Evolutionary conservation across 345 rosid genomes (phyloP).

Genomic region (Carallia brachiata): DNA sequence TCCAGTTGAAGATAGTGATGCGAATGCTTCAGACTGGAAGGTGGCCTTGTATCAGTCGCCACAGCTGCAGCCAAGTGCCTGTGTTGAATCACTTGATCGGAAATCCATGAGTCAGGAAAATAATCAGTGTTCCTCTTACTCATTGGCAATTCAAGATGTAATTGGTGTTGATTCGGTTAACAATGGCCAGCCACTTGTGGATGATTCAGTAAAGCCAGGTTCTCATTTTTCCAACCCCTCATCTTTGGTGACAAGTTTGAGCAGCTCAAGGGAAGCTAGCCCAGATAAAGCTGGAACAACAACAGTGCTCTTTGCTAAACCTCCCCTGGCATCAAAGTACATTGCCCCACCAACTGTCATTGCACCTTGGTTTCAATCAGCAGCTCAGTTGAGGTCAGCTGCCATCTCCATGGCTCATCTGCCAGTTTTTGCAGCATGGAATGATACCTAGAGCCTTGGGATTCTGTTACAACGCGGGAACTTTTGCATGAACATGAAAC

Average conservation of each 20-base stretch:
- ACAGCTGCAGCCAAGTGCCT: slow-evolving; percentile 26
- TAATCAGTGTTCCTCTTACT: slow-evolving; percentile 29
- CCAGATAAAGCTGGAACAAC: slow-evolving; percentile 47
- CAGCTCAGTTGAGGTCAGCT: slow-evolving; percentile 36
- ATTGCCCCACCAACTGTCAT: slow-evolving; percentile 30
- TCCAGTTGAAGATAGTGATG: slow-evolving; percentile 20
- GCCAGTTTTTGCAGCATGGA: slow-evolving; percentile 77
- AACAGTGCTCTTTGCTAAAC: slow-evolving; percentile 44
- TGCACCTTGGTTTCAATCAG: slow-evolving; percentile 52
- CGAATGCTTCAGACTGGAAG: slow-evolving; percentile 45
- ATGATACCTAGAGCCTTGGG: slow-evolving; percentile 40
- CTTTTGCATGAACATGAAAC: slow-evolving; percentile 12
- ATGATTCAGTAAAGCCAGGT: slow-evolving; percentile 32
- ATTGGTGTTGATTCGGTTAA: slow-evolving; percentile 42
- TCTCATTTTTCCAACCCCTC: slow-evolving; percentile 49
- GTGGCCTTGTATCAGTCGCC: slow-evolving; percentile 36
- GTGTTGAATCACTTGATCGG: slow-evolving; percentile 34
- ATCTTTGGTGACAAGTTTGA: slow-evolving; percentile 62
- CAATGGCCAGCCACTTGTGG: slow-evolving; percentile 34
- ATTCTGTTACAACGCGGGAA: too few relatives aligned
- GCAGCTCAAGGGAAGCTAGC: slow-evolving; percentile 68
- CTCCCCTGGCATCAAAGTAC: slow-evolving; percentile 55
- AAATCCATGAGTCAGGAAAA: slow-evolving; percentile 22
- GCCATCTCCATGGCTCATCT: slow-evolving; percentile 53
- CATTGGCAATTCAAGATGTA: slow-evolving; percentile 40